A percentile compares a stretch with the other conserved stretches of the same genome.
These are phyloP conservation scores for Xylariaceae sp. DNA, from an alignment of 2,329 filamentous ascomycete genomes.

Conservation along the genomic window DNA sequence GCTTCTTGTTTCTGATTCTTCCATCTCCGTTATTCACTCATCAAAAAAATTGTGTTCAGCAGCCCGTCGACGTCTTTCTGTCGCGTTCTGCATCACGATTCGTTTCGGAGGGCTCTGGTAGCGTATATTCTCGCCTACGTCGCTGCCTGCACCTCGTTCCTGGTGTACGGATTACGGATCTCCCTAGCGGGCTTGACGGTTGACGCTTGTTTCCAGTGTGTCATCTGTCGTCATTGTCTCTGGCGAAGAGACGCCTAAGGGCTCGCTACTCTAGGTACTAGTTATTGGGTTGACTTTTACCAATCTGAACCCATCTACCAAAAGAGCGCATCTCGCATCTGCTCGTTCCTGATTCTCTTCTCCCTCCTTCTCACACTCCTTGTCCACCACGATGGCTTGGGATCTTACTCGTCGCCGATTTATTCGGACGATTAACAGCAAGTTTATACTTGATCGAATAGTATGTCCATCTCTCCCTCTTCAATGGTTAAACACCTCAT, in stretches of 20 bases:
- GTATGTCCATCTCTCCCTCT: slow-evolving; percentile 46
- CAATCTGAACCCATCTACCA: slow-evolving; percentile 8
- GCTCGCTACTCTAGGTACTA: not conserved
- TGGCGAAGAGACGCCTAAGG: slow-evolving; percentile 1
- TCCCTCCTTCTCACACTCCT: not conserved
- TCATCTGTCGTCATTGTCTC: slow-evolving; percentile 18
- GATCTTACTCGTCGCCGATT: slow-evolving; percentile 56
- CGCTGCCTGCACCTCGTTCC: too few species aligned
- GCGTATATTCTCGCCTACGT: too few species aligned
- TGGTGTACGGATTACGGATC: too few species aligned
- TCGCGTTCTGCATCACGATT: too few species aligned
- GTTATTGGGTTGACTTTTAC: not conserved
- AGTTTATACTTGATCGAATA: slow-evolving; percentile 67
- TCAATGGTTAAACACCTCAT: not conserved
- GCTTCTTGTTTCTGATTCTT: too few species aligned
- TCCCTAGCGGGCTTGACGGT: too few species aligned
- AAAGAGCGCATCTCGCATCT: slow-evolving; percentile 4
- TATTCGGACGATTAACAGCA: slow-evolving; percentile 61
- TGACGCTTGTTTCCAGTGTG: not conserved
- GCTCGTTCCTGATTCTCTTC: not conserved
- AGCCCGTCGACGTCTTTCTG: too few species aligned
- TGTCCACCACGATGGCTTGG: slow-evolving; percentile 46
- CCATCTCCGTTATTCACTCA: too few species aligned
- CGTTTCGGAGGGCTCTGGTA: too few species aligned
- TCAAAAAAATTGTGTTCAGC: too few species aligned